A percentile compares a stretch with the other conserved stretches of the same genome.
Evolutionary conservation across 2,329 filamentous ascomycete genomes (phyloP).

Genomic region (Ascochyta clinopodiicola): DNA sequence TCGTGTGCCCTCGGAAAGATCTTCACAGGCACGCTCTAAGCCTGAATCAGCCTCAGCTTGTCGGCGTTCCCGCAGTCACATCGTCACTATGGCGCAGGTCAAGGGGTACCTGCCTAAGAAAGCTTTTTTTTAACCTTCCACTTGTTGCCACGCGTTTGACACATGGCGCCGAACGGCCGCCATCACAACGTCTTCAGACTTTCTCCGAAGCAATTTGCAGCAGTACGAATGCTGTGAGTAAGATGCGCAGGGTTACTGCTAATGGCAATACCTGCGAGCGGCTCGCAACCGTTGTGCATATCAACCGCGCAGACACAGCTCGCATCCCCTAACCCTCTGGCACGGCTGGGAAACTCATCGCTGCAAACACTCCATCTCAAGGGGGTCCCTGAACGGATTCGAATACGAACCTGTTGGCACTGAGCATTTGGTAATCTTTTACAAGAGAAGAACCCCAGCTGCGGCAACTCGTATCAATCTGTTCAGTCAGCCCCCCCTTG

Average conservation of each 20-base stretch:
- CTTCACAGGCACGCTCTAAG: not conserved
- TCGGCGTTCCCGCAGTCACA: not conserved
- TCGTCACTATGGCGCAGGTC: not conserved
- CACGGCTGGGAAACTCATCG: not conserved
- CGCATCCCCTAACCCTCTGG: not conserved
- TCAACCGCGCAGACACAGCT: slow-evolving; percentile 2
- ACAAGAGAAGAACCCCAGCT: no score
- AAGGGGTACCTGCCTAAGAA: slow-evolving; percentile 15
- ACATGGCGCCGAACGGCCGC: slow-evolving; percentile 7
- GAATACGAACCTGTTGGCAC: no score
- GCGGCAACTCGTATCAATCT: no score
- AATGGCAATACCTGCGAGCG: not conserved
- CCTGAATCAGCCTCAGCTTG: not conserved
- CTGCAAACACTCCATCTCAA: not conserved
- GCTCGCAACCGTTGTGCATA: not conserved
- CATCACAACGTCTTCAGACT: not conserved
- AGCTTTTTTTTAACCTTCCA: not conserved
- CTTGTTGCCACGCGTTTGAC: slow-evolving; percentile 8
- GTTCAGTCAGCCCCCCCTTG: not conserved
- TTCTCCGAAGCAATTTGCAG: not conserved
- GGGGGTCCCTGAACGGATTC: no score
- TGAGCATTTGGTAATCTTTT: no score
- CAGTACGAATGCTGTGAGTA: not conserved
- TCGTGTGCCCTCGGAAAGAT: not conserved
- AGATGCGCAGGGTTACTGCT: not conserved